A percentile compares a stretch with the other conserved stretches of the same genome.
Conservation (phyloP, 2,329 filamentous ascomycete species). For the Chaetothyriales sp. region DNA sequence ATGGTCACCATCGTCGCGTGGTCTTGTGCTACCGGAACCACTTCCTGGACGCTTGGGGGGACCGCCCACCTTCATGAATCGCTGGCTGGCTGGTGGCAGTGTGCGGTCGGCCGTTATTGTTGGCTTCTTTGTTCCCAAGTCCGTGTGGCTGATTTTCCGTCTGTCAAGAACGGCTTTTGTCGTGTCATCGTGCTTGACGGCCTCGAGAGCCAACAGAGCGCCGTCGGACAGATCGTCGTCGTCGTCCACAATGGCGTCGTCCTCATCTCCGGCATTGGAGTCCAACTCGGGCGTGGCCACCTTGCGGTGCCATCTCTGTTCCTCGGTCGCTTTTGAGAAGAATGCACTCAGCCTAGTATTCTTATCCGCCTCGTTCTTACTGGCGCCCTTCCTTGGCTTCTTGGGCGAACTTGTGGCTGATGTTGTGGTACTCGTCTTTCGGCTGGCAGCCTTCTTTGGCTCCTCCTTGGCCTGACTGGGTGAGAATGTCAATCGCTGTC, state of each 20-base stretch:
- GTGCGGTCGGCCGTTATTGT: not conserved
- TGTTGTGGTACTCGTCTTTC: conserved; percentile 4
- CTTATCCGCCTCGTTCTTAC: conserved; percentile 10
- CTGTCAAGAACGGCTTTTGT: conserved; percentile 3
- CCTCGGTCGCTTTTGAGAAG: conserved; percentile 26
- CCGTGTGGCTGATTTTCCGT: conserved; percentile 3
- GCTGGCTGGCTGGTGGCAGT: conserved; percentile 13
- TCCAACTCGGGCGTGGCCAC: conserved; percentile 16
- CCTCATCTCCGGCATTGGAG: conserved; percentile 10
- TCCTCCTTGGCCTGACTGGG: not conserved
- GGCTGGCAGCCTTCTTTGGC: conserved; percentile 1
- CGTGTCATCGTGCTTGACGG: conserved; percentile 7
- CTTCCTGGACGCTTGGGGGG: conserved; percentile 3
- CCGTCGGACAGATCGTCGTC: conserved; percentile 23
- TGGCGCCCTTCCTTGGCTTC: conserved; percentile 19
- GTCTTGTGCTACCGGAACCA: not conserved
- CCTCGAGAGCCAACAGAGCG: conserved; percentile 22
- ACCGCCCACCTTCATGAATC: conserved; percentile 8
- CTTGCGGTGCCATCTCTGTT: conserved; percentile 25
- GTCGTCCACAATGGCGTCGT: conserved; percentile 22
- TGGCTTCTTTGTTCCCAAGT: not conserved
- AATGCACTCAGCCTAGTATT: conserved; percentile 27
- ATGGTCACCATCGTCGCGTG: conserved; percentile 35
- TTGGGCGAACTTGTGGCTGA: conserved; percentile 22
- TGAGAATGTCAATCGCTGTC: not conserved